These are phyloP conservation scores for Zymoseptoria pseudotritici DNA, from an alignment of 2,329 filamentous ascomycete species.

Conservation along the genomic window DNA sequence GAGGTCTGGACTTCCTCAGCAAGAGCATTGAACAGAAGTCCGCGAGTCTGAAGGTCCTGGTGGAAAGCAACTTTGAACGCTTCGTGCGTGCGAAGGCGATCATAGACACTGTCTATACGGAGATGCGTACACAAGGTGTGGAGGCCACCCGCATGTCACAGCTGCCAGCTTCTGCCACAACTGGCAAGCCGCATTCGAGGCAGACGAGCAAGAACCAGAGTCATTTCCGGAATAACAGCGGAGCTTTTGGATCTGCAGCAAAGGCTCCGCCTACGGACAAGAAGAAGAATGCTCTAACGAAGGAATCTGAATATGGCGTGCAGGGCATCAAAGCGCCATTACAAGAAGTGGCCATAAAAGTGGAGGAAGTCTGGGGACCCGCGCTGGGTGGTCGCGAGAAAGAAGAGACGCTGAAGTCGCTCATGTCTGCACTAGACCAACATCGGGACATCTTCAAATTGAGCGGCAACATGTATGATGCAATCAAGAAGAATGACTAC, in stretches of 20 bases:
- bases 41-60: conserved; percentile 87
- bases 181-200: conserved; percentile 51
- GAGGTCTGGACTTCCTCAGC: conserved; percentile 78
- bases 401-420: conserved; percentile 74
- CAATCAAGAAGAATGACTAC: conserved; percentile 86
- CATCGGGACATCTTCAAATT: conserved; percentile 78
- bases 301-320: conserved; percentile 88
- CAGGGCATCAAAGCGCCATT: conserved; percentile 81
- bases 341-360: conserved; percentile 84
- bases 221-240: conserved; percentile 32
- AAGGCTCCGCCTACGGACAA: conserved; percentile 43
- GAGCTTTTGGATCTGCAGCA: conserved; percentile 29
- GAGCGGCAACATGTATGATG: conserved; percentile 67
- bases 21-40: conserved; percentile 96
- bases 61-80: conserved; percentile 96
- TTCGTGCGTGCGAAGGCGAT: conserved; percentile 97
- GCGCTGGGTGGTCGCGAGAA: conserved; percentile 85
- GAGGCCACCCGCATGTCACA: conserved; percentile 26
- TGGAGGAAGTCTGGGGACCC: conserved; percentile 95
- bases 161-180: conserved; percentile 4
- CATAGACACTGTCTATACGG: conserved; percentile 96
- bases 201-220: conserved; percentile 57
- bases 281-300: conserved; percentile 83
- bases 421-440: conserved; percentile 67
- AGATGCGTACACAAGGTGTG: conserved; percentile 74